phyloP scores from a whole-genome alignment of 306 rosid genomes.

The Gleditsia sinensis region DNA sequence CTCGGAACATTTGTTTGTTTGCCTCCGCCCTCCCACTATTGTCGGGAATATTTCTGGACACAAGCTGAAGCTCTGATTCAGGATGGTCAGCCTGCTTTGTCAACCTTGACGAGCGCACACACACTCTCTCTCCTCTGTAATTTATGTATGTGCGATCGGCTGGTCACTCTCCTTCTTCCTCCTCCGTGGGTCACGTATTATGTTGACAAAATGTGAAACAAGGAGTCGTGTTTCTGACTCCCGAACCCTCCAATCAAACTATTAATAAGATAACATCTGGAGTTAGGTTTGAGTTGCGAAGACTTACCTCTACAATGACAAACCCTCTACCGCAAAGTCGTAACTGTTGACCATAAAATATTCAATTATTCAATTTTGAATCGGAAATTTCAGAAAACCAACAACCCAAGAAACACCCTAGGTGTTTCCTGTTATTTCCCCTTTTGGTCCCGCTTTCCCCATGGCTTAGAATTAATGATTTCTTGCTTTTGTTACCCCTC shows the following conservation, averaged over 20 bases:
- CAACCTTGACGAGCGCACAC: background rate
- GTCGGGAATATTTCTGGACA: background rate
- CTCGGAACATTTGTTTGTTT: too few species aligned
- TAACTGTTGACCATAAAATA: slow-evolving; percentile 29
- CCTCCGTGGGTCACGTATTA: slow-evolving; percentile 31
- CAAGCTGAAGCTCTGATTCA: background rate
- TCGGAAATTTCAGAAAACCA: background rate
- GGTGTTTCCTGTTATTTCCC: slow-evolving; percentile 31
- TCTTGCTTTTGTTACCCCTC: background rate
- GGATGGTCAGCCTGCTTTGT: background rate
- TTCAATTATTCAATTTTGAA: slow-evolving; percentile 22
- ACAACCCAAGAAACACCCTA: slow-evolving; percentile 25
- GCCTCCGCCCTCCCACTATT: background rate
- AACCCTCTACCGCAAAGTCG: slow-evolving; percentile 17
- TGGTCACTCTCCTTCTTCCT: background rate
- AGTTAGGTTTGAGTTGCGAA: background rate
- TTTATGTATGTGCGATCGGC: too few species aligned
- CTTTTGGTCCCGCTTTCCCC: background rate
- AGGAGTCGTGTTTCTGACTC: slow-evolving; percentile 21
- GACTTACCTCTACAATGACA: background rate
- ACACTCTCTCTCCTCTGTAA: background rate
- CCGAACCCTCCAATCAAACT: background rate
- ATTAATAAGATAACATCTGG: background rate
- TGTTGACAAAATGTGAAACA: slow-evolving; percentile 6
- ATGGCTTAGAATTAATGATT: background rate